Base-by-base conservation (phyloP, 2,329 filamentous ascomycete species). In the Botrytis elliptica region DNA sequence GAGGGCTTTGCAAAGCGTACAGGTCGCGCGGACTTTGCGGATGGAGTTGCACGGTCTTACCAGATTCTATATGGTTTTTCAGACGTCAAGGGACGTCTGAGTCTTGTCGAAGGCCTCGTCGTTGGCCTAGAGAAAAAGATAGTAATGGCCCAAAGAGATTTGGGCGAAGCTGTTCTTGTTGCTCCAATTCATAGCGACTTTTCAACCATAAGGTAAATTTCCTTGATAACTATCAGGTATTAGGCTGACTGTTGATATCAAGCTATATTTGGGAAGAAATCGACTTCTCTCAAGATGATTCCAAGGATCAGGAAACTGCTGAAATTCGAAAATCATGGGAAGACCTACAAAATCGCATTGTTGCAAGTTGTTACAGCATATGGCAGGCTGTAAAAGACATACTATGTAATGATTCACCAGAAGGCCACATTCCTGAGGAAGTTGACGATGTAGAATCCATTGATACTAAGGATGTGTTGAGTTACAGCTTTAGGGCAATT, bases 401-500 rank as follows among this genome's bases (percentile, higher is more conserved):
- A 6, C 87, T 99, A 0, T 99, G 96, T 79, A 92, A 97, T 76
- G 96, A 98, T 82, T 97, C 96, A 1, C 96, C 97, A 0, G 96
- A 99, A 83, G 95, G 95, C 0, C 91, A 96, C 81, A 85, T 93
- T 5, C 92, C 91, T 0, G 90, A 95, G 70, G 93, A 95, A 40
- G 82, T 93, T n/a, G 89, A 92, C 71, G 91, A 92, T 49, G 84
- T 89, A 25, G 87, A 91, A 7, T 92, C 91, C 1, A 86, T 94
- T 3, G 91, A 92, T 70, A 94, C 94, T 0, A 98, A 98, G 80
- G 94, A 97, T 78, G 87, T 97, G 29, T 83, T 99, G 65, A 98
- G 95, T 77, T 99, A 96, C 82, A 97, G 94, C 75, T 99, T 97
- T 88, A 90, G 96, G 78, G 93, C 94, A 9, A 86, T 98, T n/a